Evolutionary conservation across 2,329 filamentous ascomycete genomes (phyloP).

Genomic region (Colletotrichum sp.): DNA sequence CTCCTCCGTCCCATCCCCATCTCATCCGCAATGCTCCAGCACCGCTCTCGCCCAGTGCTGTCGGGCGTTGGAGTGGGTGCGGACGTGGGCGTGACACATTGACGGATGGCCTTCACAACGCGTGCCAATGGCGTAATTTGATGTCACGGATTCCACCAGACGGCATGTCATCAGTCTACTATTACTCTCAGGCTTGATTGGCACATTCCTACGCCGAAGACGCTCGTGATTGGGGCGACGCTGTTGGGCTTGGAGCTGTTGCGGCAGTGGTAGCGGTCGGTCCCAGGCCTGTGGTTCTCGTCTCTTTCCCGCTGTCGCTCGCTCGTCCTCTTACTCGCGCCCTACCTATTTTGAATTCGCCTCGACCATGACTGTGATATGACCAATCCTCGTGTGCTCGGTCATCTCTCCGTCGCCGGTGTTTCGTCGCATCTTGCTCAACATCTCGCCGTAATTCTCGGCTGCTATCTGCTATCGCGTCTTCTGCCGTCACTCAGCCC

Average conservation of each 20-base stretch:
- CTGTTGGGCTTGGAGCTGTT: background rate
- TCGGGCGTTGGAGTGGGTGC: background rate
- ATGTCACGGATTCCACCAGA: slow-evolving; percentile 6
- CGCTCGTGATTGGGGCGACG: background rate
- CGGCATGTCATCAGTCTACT: background rate
- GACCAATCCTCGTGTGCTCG: background rate
- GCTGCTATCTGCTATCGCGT: background rate
- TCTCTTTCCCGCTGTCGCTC: background rate
- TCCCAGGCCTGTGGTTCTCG: background rate
- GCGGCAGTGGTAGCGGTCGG: background rate
- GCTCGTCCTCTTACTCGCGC: background rate
- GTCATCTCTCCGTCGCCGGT: background rate
- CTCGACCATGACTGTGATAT: background rate
- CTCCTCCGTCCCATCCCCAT: slow-evolving; percentile 7
- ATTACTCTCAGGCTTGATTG: background rate
- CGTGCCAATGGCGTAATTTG: slow-evolving; percentile 7
- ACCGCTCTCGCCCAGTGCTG: background rate
- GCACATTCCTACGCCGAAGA: background rate
- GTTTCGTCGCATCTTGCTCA: background rate
- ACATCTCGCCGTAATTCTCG: background rate
- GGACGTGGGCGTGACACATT: background rate
- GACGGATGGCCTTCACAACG: background rate
- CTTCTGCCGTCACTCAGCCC: background rate
- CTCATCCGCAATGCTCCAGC: background rate
- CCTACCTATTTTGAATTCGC: background rate